Conservation (phyloP, 768 basidiomycete species). For the Pisolithus tinctorius region DNA sequence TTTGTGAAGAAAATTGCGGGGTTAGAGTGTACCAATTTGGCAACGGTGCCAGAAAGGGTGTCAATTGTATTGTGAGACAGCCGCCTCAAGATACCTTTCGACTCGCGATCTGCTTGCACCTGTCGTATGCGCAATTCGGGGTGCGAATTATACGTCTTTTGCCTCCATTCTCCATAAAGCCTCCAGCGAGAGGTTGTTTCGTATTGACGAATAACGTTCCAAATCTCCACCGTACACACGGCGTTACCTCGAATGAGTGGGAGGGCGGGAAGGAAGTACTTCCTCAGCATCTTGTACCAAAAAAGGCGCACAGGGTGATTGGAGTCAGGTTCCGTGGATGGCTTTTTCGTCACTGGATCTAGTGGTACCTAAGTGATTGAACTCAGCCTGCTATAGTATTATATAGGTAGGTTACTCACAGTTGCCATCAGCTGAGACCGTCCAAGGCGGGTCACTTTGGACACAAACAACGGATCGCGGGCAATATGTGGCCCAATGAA, state of each 20-base stretch:
- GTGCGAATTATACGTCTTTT: conserved; percentile 61
- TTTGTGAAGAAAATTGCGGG: conserved; percentile 87
- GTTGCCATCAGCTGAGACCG: conserved; percentile 54
- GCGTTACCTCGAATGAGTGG: conserved; percentile 82
- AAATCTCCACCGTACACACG: conserved; percentile 85
- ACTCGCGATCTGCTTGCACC: conserved; percentile 80
- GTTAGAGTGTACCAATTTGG: conserved; percentile 91
- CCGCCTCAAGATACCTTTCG: conserved; percentile 83
- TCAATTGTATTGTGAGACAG: conserved; percentile 81
- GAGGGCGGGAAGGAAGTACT: conserved; percentile 80
- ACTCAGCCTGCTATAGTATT: neutral
- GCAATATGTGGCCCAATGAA: conserved; percentile 79
- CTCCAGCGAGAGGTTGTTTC: conserved; percentile 79
- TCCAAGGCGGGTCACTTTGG: conserved; percentile 76
- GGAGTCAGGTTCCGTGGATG: conserved; percentile 45
- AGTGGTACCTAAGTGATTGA: conserved; percentile 33
- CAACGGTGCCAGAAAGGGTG: conserved; percentile 78
- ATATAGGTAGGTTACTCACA: conserved; percentile 27
- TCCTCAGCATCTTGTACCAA: conserved; percentile 78
- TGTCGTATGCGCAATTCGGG: conserved; percentile 74
- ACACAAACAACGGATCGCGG: conserved; percentile 69
- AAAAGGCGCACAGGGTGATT: conserved; percentile 60
- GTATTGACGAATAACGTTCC: conserved; percentile 80
- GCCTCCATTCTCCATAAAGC: conserved; percentile 95
- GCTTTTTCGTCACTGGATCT: conserved; percentile 59